Conservation (phyloP, 441 rosid species). For the Gossypium aridum region DNA sequence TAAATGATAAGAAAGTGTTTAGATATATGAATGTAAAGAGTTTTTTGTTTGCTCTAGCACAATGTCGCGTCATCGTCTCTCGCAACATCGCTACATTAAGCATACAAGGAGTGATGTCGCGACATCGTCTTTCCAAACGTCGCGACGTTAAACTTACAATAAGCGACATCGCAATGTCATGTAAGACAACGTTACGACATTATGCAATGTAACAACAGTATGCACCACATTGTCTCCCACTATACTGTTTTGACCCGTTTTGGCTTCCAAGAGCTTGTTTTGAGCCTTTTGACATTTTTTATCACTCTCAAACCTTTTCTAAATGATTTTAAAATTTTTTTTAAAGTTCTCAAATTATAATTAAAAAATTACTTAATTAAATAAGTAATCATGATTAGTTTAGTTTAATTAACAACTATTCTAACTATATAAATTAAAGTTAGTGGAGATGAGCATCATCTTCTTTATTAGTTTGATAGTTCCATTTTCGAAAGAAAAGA, state of each 20-base stretch:
- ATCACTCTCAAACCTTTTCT: not conserved
- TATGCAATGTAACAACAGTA: not conserved
- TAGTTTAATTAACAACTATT: not conserved
- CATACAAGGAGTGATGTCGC: not conserved
- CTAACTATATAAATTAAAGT: not conserved
- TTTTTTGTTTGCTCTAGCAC: not conserved
- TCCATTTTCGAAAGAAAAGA: not conserved
- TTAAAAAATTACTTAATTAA: not conserved
- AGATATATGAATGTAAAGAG: not conserved
- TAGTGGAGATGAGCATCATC: not conserved
- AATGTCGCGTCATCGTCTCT: not conserved
- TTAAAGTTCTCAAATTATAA: not conserved
- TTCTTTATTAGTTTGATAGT: not conserved
- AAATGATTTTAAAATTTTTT: not conserved
- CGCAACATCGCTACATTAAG: not conserved
- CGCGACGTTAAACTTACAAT: no score
- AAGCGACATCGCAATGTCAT: not conserved
- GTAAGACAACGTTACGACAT: not conserved
- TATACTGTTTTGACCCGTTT: not conserved
- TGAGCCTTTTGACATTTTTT: not conserved
- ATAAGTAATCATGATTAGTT: not conserved
- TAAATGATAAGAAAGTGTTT: not conserved
- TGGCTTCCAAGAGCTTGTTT: not conserved
- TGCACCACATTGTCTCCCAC: not conserved
- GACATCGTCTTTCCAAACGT: no score